Base-by-base conservation (phyloP, 495 filamentous ascomycete species). In the Ascodesmis nigricans region DNA sequence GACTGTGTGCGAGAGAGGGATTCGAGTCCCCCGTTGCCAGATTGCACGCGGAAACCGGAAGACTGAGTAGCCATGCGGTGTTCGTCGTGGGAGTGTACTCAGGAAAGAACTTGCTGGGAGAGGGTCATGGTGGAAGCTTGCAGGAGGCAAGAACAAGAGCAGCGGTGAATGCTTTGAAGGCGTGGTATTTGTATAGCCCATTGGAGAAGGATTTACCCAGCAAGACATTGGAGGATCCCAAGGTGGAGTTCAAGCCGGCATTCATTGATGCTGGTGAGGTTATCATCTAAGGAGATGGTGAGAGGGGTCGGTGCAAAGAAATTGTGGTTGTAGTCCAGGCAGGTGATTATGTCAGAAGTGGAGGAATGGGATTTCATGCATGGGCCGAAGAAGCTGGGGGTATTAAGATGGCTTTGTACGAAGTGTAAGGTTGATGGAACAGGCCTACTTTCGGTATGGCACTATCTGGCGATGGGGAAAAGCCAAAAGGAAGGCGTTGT, bases 141-240 rank as follows among this genome's bases (percentile, higher is more conserved):
- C 56, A 77, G 36, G 69, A 78, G 53, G 84, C 78, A 35, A 69
- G 78, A 43, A 61, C 63, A 28, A 63, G 77, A 48, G 87, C 87
- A 9, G 66, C 80, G 25, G 76, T 84, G 29, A 68, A 74, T 33
- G 70, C 84, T 11, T 59, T 97, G 44, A 91, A 91, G 62, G 63
- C 67, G 11, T 97, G 90, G 90, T 97, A 95, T 56, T 61, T 95
- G 37, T 97, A 97, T 56, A 78, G 69, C 53, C 87, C 87, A 7
- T 38, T 68, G 28, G 57, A n/a, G 58, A 59, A 30, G 55, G 49
- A 52, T 42, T 19, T 92, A 30, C 87, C 87, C 17, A 90, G 78
- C 55, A 72, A 81, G 29, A 77, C 72, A 55, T 73, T 90, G 44
- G 69, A 62, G 25, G 57, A 37, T 25, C 29, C 36, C 13, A 43